A percentile compares a stretch with the other conserved stretches of the same genome.
Evolutionary conservation across 768 basidiomycete species (phyloP).

Genomic region (Mycena capillaripes): DNA sequence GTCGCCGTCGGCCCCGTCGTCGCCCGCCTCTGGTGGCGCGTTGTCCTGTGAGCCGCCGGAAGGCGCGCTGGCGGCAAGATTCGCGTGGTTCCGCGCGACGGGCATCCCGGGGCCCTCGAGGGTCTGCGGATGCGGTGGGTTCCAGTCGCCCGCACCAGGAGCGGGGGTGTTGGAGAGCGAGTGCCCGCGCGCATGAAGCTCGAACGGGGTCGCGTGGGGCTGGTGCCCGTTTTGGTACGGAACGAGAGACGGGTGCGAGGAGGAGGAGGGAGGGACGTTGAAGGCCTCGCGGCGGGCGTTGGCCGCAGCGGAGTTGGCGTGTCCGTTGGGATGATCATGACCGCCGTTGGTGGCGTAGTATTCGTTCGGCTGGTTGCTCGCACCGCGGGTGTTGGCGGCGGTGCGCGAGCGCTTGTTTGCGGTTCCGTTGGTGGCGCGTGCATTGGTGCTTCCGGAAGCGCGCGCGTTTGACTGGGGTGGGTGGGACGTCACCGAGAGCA

Average conservation of each 20-base stretch:
- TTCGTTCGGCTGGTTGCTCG: constrained; percentile 56
- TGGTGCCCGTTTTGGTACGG: constrained; percentile 57
- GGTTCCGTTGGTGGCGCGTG: constrained; percentile 43
- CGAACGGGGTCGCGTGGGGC: constrained; percentile 55
- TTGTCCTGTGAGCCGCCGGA: constrained; percentile 2
- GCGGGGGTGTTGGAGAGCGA: constrained; percentile 49
- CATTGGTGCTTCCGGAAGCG: constrained; percentile 37
- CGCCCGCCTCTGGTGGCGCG: constrained; percentile 49
- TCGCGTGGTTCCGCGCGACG: constrained; percentile 59
- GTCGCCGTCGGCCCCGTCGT: constrained; percentile 72
- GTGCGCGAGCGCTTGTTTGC: constrained; percentile 62
- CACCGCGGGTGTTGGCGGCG: constrained; percentile 55
- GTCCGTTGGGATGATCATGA: constrained; percentile 46
- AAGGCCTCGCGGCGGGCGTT: constrained; percentile 56
- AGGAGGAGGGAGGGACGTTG: constrained; percentile 65
- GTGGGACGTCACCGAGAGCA: constrained; percentile 81
- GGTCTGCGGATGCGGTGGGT: constrained; percentile 63
- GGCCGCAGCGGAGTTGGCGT: constrained; percentile 31
- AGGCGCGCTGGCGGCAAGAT: background rate
- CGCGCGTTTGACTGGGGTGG: constrained; percentile 49
- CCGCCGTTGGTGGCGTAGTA: constrained; percentile 43
- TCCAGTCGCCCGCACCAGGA: constrained; percentile 58
- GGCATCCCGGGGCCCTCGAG: constrained; percentile 88
- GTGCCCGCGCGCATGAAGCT: constrained; percentile 51
- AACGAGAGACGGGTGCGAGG: constrained; percentile 67